Evolutionary conservation across 148 eudicot genomes (phyloP), one percentile per base, ranked within the genome.

Genomic region (Nepenthes mirabilis): DNA sequence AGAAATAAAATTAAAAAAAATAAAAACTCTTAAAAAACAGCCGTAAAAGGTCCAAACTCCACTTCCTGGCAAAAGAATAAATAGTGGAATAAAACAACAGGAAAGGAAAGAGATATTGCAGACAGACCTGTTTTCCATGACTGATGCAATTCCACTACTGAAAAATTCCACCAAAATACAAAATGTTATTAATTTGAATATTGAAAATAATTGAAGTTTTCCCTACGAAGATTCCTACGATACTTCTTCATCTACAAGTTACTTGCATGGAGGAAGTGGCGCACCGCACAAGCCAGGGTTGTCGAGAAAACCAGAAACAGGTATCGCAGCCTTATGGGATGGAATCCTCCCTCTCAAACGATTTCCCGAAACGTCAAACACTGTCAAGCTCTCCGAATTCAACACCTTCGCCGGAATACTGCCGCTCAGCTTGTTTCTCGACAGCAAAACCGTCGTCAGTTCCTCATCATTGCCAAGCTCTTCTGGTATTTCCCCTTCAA

Each of bases 211-310:
- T 23, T 23, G 23, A 23, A 23, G 23, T 23, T 23, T 23, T 23
- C 23, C 23, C 23, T 23, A 23, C 23, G 23, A 23, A 23, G 23
- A 23, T 23, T 23, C 23, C 23, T 23, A 23, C 23, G 23, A 0
- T 23, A 23, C 23, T 23, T 23, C 23, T 23, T 23, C 23, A 23
- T 23, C 23, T 23, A 23, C 23, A 23, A 47, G 52, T 1, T 74
- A 66, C 55, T 88, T 78, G 71, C 97, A 87, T 36, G 81, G 74
- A 56, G 86, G 76, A 37, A 91, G 84, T 36, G 97, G 97, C 47
- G 80, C 43, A 57, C 90, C 97, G 69, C 97, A 88, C 55, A 91
- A 75, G 1, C 84, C 91, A 1, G 68, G 74, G 72, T 91, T 91
- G 6, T 75, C 82, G 47, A 13, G 2, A 68, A 91, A 91, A 11